Base-by-base conservation (phyloP, 441 rosid genomes). In the Mallotus repandus region DNA sequence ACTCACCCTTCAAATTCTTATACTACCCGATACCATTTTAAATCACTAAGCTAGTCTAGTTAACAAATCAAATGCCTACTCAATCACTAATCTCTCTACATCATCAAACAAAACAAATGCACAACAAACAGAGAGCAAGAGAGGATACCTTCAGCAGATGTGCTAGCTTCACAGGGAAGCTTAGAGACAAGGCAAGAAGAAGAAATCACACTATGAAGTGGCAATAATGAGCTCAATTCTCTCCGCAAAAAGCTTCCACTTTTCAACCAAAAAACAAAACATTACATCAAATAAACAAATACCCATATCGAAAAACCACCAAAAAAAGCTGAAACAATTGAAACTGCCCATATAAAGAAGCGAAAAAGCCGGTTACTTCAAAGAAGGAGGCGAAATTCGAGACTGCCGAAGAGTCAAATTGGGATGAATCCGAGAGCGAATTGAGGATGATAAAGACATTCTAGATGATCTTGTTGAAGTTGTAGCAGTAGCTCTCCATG, bases 151-250 rank as follows among this genome's bases (percentile, higher is more conserved):
- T 89, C 82, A 25, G 22, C 64, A 58, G 82, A 84, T 18, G 75
- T 21, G 49, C 63, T 73, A 49, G 75, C 80, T 50, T 86, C 87
- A 45, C 78, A 69, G 8, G 90, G 88, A 16, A 92, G 92, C 74
- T 82, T 89, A 56, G 94, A 92, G 71, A 90, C 92, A n/a, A 90
- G 94, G 60, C 85, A 79, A 72, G 97, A 88, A 0, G 89, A 88
- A 41, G 96, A 92, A 71, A 85, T 72, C 8, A 80, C 82, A 59
- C 84, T 86, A 65, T 92, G 92, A 69, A 84, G 76, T 14, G 97
- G 97, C 9, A 82, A 77, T 50, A 87, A 79, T 5, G 90, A 80
- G 81, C 87, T 83, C 77, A 89, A 45, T 83, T 89, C 96, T 68
- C 97, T 78, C 74, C 90, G 82, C 73, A 85, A 68, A 80, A 91